phyloP scores from a whole-genome alignment of 805 yeast species.

The Myxozyma lipomycoides region DNA sequence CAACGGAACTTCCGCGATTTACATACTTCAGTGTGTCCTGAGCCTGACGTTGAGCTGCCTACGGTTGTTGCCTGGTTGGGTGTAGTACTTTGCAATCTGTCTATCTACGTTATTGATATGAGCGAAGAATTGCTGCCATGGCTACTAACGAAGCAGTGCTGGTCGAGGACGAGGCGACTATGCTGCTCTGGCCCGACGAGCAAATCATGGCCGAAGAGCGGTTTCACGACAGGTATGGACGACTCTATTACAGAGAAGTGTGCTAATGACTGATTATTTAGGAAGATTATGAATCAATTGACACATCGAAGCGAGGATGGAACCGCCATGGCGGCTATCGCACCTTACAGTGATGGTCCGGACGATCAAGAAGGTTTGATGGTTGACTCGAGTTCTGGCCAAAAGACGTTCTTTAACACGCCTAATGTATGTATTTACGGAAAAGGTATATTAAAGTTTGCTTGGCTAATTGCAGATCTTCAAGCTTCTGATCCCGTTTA shows the following conservation, averaged over 20 bases:
- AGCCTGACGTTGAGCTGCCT: too few relatives aligned
- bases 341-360: conserved; percentile 19
- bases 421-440: neutral
- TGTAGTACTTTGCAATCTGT: too few relatives aligned
- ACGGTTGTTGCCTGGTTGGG: too few relatives aligned
- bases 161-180: conserved; percentile 15
- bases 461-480: too few relatives aligned
- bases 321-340: neutral
- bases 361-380: conserved; percentile 8
- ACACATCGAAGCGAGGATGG: neutral
- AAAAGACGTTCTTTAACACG: neutral
- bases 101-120: too few relatives aligned
- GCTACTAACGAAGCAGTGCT: conserved; percentile 13
- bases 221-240: conserved; percentile 8
- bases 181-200: conserved; percentile 8
- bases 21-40: too few relatives aligned
- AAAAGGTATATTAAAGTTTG: neutral
- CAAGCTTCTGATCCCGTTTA: conserved; percentile 12
- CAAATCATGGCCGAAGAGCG: conserved; percentile 13
- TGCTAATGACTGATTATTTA: too few relatives aligned
- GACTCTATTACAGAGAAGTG: neutral
- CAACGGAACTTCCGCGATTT: too few relatives aligned
- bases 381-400: neutral
- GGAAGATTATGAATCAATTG: neutral
- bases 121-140: too few relatives aligned